Base-by-base conservation (phyloP, 1,139 yeast genomes). In the Geotrichum restrictum region DNA sequence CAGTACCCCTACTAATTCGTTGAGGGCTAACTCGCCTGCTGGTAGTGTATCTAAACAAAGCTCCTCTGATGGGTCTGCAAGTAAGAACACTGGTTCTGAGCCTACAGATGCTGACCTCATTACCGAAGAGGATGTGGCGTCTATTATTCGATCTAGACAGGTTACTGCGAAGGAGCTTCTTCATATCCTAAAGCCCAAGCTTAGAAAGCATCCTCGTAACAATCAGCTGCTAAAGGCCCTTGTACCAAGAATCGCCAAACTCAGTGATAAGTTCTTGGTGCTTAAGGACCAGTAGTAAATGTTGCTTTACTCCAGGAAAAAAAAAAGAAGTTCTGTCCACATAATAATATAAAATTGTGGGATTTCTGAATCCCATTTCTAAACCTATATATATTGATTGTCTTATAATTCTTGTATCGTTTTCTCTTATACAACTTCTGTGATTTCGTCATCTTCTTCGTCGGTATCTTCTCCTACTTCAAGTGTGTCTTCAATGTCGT, bases 81-180 rank as follows among this genome's bases (percentile, higher is more conserved):
- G 16, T 21, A 16, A 3, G 13, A 3, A 5, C 4, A 14, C 16
- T 11, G 21, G 18, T 18, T 10, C 39, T 16, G 16, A 36, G 16
- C 47, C 55, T n/a, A 21, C 57, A 14, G 56, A 58, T 38, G 78
- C 67, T 19, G 64, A 62, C 22, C 57, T 77, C 31, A 67, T 88
- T 8, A 85, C 91, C 0, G 85, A 82, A 44, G 79, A 78, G 46
- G 95, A 88, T 62, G 87, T 89, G 43, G 77, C 83, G 59, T 75
- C 74, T 45, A 78, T 85, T 44, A 82, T 89, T n/a, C 73, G 74
- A 27, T 72, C 76, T 44, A 82, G 81, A 51, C 84, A 85, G 31
- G 74, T 85, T 45, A 81, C 84, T 34, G 81, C 86, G 48, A 83
- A 81, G 63, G 86, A 79, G 58, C 76, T 87, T 65, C 78, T 86